phyloP scores from a whole-genome alignment of 345 rosid genomes.

The Citrus glauca region DNA sequence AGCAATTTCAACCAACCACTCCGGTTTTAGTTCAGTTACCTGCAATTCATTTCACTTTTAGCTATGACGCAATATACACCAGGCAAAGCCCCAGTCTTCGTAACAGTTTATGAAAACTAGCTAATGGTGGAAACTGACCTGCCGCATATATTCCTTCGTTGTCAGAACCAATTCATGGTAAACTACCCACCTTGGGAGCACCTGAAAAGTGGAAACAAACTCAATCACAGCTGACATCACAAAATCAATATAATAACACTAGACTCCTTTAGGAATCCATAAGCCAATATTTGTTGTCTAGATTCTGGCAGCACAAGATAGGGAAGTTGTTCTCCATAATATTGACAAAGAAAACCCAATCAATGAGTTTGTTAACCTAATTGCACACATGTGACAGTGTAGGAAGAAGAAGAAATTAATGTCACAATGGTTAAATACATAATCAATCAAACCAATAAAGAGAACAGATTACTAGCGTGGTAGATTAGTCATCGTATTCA shows the following conservation, averaged over 20 bases:
- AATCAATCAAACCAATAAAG: background rate
- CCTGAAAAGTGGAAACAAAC: constrained; percentile 38
- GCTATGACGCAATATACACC: background rate
- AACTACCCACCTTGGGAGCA: constrained; percentile 88
- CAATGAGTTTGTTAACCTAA: background rate
- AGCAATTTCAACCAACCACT: constrained; percentile 96
- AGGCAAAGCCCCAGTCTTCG: background rate
- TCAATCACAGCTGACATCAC: background rate
- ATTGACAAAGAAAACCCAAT: background rate
- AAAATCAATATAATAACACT: background rate
- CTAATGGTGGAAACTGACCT: constrained; percentile 33
- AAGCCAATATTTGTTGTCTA: background rate
- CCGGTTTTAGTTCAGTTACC: constrained; percentile 97
- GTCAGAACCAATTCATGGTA: constrained; percentile 92
- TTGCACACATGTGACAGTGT: background rate
- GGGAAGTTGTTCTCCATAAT: background rate
- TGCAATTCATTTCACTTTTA: constrained; percentile 35
- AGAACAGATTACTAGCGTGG: background rate
- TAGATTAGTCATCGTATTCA: background rate
- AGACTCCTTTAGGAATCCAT: background rate
- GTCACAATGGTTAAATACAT: background rate
- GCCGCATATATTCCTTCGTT: constrained; percentile 90
- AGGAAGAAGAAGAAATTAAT: background rate
- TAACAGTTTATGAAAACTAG: background rate
- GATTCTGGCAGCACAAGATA: background rate